Conservation (phyloP, 2,329 filamentous ascomycete genomes). For the Xylaria multiplex region DNA sequence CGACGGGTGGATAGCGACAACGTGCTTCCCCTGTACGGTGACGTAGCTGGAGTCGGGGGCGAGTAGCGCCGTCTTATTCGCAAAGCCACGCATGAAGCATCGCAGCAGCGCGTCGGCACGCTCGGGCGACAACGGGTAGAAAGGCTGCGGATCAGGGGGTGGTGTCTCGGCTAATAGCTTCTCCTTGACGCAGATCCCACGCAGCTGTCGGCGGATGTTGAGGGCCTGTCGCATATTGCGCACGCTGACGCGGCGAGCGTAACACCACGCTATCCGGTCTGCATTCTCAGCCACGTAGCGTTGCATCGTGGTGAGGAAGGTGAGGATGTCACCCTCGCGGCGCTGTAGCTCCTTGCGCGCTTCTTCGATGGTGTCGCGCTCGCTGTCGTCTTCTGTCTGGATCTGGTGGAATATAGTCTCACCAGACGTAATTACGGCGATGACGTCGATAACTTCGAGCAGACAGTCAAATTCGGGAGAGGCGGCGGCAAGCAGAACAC, state of each 20-base stretch:
- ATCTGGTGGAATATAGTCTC: constrained; percentile 71
- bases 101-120: constrained; percentile 64
- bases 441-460: constrained; percentile 85
- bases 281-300: constrained; percentile 66
- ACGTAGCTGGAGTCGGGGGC: constrained; percentile 70
- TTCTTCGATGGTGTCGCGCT: constrained; percentile 54
- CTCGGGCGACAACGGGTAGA: constrained; percentile 64
- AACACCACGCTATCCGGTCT: constrained; percentile 68
- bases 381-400: constrained; percentile 47
- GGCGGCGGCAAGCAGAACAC: constrained; percentile 83
- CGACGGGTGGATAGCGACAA: constrained; percentile 70
- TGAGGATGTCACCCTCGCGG: constrained; percentile 72
- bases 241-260: constrained; percentile 63
- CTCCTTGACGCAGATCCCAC: constrained; percentile 64
- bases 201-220: constrained; percentile 70
- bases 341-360: constrained; percentile 67
- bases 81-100: constrained; percentile 71
- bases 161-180: constrained; percentile 59
- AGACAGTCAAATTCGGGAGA: constrained; percentile 77
- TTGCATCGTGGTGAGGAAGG: constrained; percentile 71
- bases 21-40: constrained; percentile 68
- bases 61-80: constrained; percentile 68
- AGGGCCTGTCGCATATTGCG: constrained; percentile 72
- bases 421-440: constrained; percentile 70
- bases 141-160: constrained; percentile 64